Evolutionary conservation across 2,329 filamentous ascomycete genomes (phyloP), one percentile per base, ranked within the genome.

Genomic region (Juglanconis sp.): DNA sequence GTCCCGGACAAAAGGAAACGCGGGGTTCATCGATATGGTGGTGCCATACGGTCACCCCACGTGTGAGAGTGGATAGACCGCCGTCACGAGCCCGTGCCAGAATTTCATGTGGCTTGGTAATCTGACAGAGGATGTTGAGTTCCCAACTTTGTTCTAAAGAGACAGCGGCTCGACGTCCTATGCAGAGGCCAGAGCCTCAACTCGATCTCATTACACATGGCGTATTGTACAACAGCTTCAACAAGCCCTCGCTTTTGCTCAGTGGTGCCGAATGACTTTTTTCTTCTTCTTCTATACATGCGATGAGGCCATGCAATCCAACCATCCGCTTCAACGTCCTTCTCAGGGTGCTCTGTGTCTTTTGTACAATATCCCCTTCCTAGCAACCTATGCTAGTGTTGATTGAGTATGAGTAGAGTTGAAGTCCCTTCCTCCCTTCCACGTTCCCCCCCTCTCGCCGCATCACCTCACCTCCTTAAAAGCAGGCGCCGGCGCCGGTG

Each of bases 401-500:
- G 40, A 30, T 35, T 47, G 48, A 50, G 32, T 55, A 35, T 44
- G 46, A 48, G 46, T 48, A 55, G 53, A 46, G 40, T 47, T 54
- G 34, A 24, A 42, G 38, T 24, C 36, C 47, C 4, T 47, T 24
- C 46, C 24, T 46, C 10, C 44, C 42, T 10, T 42, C 15, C 17
- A 8, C 31, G 15, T 42, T 15, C 32, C 4, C 17, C n/a, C 13
- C 42, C 44, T 50, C 38, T 51, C 36, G 34, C 35, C 47, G 67
- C 63, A 56, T 68, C 50, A 64, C 55, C 53, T 53, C 38, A 69
- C 64, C 55, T 67, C 66, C 64, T 68, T 68, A 64, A 76, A 78
- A 7, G 76, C 75, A 34, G 77, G 74, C 50, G 64, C 50, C 3
- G 64, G 55, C 4, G 56, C 31, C 17, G 74, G 72, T 5, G 47